phyloP scores from a whole-genome alignment of 2,329 filamentous ascomycete species.

The Fusarium drepaniforme region DNA sequence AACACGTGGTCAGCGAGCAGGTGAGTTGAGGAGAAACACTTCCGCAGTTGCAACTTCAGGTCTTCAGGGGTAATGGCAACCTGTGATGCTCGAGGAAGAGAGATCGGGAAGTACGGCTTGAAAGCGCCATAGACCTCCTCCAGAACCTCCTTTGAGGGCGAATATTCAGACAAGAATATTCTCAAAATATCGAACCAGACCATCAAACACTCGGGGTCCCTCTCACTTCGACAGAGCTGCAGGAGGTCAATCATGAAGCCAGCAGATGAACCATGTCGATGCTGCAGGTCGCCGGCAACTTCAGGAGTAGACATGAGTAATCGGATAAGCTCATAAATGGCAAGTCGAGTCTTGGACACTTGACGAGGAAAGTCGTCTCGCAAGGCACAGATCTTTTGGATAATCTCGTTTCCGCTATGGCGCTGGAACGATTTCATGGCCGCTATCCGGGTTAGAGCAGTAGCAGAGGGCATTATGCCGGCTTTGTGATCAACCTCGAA shows the following conservation, averaged over 20 bases:
- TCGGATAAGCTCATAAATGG: constrained; percentile 63
- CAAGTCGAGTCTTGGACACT: constrained; percentile 62
- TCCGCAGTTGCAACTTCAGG: constrained; percentile 64
- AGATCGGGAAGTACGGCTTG: constrained; percentile 72
- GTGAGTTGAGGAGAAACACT: constrained; percentile 66
- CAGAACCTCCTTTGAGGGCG: constrained; percentile 58
- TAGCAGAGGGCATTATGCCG: constrained; percentile 67
- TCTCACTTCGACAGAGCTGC: constrained; percentile 65
- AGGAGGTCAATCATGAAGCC: constrained; percentile 64
- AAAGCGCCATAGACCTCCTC: constrained; percentile 66
- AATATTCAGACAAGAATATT: constrained; percentile 59
- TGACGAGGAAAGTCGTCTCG: constrained; percentile 70
- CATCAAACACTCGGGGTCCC: constrained; percentile 69
- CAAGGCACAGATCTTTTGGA: constrained; percentile 62
- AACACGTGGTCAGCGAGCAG: constrained; percentile 60
- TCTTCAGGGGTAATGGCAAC: constrained; percentile 68
- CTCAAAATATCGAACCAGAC: constrained; percentile 67
- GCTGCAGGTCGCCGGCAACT: constrained; percentile 58
- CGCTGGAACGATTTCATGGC: constrained; percentile 65
- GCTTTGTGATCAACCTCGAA: constrained; percentile 71
- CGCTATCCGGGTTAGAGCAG: constrained; percentile 63
- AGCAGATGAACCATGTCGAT: constrained; percentile 56
- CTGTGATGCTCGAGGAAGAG: constrained; percentile 63
- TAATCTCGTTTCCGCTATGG: constrained; percentile 60
- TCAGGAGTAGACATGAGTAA: constrained; percentile 57